These are phyloP conservation scores for Fraxinus americana DNA, from an alignment of 257 asterid species.

Conservation along the genomic window DNA sequence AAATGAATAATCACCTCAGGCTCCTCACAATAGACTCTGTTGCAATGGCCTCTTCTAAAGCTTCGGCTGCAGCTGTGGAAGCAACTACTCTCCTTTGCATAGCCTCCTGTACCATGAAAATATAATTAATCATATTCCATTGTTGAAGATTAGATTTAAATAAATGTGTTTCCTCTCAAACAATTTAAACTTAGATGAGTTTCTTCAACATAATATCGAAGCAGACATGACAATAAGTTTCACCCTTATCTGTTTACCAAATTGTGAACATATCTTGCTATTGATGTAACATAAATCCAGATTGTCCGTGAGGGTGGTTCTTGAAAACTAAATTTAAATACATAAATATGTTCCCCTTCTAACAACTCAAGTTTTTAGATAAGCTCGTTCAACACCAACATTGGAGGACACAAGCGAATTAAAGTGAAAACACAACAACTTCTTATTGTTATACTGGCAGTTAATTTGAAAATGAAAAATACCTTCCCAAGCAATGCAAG, in stretches of 20 bases:
- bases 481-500: conserved; percentile 92
- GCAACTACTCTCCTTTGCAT: conserved; percentile 84
- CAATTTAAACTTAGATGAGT: not conserved
- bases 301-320: too few relatives aligned
- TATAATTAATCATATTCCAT: not conserved
- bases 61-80: conserved; percentile 93
- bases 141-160: not conserved
- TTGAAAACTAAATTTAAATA: not conserved
- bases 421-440: not conserved
- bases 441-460: not conserved
- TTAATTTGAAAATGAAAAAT: not conserved
- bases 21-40: conserved; percentile 80
- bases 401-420: not conserved
- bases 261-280: not conserved
- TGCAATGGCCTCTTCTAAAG: conserved; percentile 92
- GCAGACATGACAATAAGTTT: not conserved
- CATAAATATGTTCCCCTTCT: not conserved
- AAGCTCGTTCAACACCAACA: not conserved
- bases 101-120: conserved; percentile 66
- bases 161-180: not conserved
- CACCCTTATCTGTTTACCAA: not conserved
- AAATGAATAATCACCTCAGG: conserved; percentile 60
- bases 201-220: not conserved
- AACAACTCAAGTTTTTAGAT: not conserved
- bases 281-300: too few relatives aligned